Evolutionary conservation across 495 filamentous ascomycete genomes (phyloP).

Genomic region (Aspergillus nidulans): DNA sequence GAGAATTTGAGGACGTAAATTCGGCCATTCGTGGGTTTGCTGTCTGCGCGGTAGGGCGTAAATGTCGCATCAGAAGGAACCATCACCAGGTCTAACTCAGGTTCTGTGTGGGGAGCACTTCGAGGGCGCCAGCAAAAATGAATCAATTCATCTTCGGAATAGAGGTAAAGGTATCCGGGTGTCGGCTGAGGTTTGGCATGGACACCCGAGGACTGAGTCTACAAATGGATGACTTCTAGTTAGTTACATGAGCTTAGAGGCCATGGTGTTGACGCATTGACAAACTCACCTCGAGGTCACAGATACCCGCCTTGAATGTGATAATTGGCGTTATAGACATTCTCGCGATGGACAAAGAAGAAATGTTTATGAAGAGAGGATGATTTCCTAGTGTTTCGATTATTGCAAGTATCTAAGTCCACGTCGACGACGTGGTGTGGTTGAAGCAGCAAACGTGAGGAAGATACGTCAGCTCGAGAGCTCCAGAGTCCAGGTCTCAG

Average conservation of each 20-base stretch:
- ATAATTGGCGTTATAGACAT: slow-evolving; percentile 86
- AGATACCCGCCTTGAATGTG: slow-evolving; percentile 95
- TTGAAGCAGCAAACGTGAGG: slow-evolving; percentile 8
- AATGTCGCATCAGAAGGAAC: slow-evolving; percentile 86
- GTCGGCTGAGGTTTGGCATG: slow-evolving; percentile 64
- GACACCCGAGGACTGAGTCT: slow-evolving; percentile 57
- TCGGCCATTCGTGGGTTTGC: slow-evolving; percentile 74
- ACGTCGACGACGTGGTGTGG: neutral
- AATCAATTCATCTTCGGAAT: slow-evolving; percentile 86
- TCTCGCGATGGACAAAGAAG: slow-evolving; percentile 12
- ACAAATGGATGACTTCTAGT: slow-evolving; percentile 9
- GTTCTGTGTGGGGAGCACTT: slow-evolving; percentile 56
- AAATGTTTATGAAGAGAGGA: neutral
- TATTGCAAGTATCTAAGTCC: neutral
- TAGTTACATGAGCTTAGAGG: neutral
- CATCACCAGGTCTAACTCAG: slow-evolving; percentile 82
- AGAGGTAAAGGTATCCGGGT: slow-evolving; percentile 90
- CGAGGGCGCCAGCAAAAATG: slow-evolving; percentile 95
- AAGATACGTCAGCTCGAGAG: slow-evolving; percentile 37
- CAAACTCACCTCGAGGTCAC: slow-evolving; percentile 71
- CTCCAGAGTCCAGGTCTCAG: neutral
- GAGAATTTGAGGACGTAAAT: slow-evolving; percentile 92
- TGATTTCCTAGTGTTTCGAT: neutral
- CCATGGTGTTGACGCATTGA: neutral
- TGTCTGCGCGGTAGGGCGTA: slow-evolving; percentile 63